Evolutionary conservation across 2,329 filamentous ascomycete species (phyloP), one percentile per base, ranked within the genome.

Genomic region (Immersiporthe knoxdaviesiana): DNA sequence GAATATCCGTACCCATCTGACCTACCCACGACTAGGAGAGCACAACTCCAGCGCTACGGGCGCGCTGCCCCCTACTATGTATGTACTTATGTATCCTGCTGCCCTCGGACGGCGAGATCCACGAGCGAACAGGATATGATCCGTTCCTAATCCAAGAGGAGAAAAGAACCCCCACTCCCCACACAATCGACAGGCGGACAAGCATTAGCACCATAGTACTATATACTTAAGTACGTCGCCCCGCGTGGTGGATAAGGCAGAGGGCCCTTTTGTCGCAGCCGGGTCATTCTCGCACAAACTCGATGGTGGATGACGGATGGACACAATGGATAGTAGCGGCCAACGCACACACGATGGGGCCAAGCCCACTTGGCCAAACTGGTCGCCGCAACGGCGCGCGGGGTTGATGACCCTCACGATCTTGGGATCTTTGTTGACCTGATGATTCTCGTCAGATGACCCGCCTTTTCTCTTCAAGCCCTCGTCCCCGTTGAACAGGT

Each of bases 121-220:
- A 24, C 52, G 24, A 18, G 52, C 52, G 52, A 30, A 56, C 52
- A 8, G 52, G 60, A 41, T 47, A 21, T 32, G 47, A 39, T 50
- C 47, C 50, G 50, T 68, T 59, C 60, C 60, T 56, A 52, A 68
- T 68, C 50, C 66, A 58, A 56, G 37, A 56, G 30, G 35, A 32
- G 32, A 18, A n/a, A n/a, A n/a, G n/a, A n/a, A n/a, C n/a, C n/a
- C n/a, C n/a, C n/a, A n/a, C n/a, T n/a, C n/a, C 50, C 47, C 39
- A 59, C 32, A 30, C 44, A 47, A 47, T n/a, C 32, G 56, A 37
- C 56, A 30, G 18, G 3, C 56, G 30, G 56, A 59, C 27, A 59
- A 6, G 8, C n/a, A n/a, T n/a, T n/a, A n/a, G n/a, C n/a, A n/a
- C 35, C 4, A 35, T 35, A 35, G 35, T 35, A 35, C n/a, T n/a